Percentiles rank a stretch among this genome's conserved stretches.
These are phyloP conservation scores for Pleodorina starrii DNA, from an alignment of 139 green algal genomes.

Conservation along the genomic window DNA sequence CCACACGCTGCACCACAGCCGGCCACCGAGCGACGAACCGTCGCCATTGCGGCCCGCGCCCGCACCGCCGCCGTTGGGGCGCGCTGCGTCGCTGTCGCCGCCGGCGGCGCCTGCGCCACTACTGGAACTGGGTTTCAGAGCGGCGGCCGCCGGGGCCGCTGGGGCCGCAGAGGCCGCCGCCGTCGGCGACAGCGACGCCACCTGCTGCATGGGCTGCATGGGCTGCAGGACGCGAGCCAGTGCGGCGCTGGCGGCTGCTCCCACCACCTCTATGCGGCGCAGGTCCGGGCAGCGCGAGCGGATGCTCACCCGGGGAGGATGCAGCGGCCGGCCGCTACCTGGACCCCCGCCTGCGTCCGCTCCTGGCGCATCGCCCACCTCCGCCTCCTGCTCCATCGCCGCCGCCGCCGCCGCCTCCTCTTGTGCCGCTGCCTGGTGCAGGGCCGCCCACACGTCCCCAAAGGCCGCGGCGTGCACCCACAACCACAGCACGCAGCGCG, in stretches of 20 bases:
- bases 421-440: constrained; percentile 17
- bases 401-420: not conserved
- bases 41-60: not conserved
- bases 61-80: too few relatives aligned
- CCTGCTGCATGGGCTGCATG: not conserved
- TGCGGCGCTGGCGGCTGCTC: constrained; percentile 3
- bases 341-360: not conserved
- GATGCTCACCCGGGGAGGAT: constrained; percentile 11
- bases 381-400: not conserved
- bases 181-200: not conserved
- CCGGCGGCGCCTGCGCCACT: too few relatives aligned
- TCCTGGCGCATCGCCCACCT: not conserved
- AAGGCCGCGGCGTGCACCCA: constrained; percentile 63
- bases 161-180: too few relatives aligned
- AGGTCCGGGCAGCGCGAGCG: constrained; percentile 47
- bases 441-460: constrained; percentile 20
- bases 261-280: constrained; percentile 56
- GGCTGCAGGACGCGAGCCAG: constrained; percentile 43
- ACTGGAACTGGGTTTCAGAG: not conserved
- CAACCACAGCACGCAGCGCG: constrained; percentile 48
- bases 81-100: too few relatives aligned
- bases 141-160: too few relatives aligned
- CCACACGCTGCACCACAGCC: constrained; percentile 8
- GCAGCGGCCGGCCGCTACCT: not conserved
- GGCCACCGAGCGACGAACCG: not conserved